These are phyloP conservation scores for Crithidia expoeki DNA, from an alignment of 208 protist genomes.

Conservation along the genomic window DNA sequence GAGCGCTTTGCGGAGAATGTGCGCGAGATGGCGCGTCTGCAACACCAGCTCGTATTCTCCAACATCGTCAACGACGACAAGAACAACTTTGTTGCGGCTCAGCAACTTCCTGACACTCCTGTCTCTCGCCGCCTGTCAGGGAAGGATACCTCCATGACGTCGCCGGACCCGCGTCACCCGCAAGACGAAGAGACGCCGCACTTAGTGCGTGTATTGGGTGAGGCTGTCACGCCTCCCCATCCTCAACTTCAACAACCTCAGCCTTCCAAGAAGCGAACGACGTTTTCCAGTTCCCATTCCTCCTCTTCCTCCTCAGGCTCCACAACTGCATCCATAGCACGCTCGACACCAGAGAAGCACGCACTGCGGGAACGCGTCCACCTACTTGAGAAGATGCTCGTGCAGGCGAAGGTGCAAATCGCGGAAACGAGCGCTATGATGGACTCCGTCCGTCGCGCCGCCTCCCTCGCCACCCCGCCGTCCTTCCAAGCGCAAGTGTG, in stretches of 20 bases:
- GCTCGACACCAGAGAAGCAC: constrained; percentile 4
- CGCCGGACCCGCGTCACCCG: background rate
- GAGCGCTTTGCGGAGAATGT: constrained; percentile 35
- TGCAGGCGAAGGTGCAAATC: constrained; percentile 36
- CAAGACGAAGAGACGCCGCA: background rate
- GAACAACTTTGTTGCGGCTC: background rate
- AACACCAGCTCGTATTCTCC: background rate
- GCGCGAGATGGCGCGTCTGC: constrained; percentile 17
- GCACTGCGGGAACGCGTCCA: constrained; percentile 29
- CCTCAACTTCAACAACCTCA: too few species aligned
- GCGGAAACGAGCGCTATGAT: constrained; percentile 32
- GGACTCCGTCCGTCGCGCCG: background rate
- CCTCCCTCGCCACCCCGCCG: background rate
- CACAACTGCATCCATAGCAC: background rate
- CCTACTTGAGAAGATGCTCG: constrained; percentile 36
- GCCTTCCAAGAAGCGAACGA: too few species aligned
- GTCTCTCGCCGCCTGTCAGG: background rate
- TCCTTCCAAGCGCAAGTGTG: constrained; percentile 16
- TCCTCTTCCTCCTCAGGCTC: background rate
- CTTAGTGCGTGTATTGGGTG: background rate
- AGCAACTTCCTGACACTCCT: background rate
- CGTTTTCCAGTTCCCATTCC: too few species aligned
- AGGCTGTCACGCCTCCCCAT: background rate
- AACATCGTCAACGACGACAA: background rate
- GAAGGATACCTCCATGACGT: background rate